These are phyloP conservation scores for Plasmodium reichenowi DNA, from an alignment of 169 alveolate species.

Conservation along the genomic window DNA sequence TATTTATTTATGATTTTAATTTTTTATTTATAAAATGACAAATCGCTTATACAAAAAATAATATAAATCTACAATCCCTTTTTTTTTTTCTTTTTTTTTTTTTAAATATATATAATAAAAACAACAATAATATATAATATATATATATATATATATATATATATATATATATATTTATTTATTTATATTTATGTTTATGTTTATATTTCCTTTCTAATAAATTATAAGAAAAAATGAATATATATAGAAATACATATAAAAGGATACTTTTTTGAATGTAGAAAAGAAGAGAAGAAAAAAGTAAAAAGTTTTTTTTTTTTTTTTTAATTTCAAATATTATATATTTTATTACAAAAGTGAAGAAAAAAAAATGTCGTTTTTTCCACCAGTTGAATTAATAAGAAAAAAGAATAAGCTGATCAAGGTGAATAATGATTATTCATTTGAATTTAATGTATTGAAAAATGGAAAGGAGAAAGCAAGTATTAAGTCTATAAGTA, in stretches of 20 bases:
- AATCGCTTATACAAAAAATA: too few relatives aligned
- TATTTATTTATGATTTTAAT: too few relatives aligned
- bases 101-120: too few relatives aligned
- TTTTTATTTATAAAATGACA: too few relatives aligned
- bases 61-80: too few relatives aligned
- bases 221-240: slow-evolving; percentile 5
- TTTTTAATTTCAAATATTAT: background rate
- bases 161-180: too few relatives aligned
- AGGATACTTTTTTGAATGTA: too few relatives aligned
- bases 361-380: slow-evolving; percentile 36
- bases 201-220: background rate
- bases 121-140: too few relatives aligned
- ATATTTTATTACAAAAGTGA: background rate
- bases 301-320: background rate
- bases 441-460: slow-evolving; percentile 41
- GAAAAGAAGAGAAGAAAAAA: too few relatives aligned
- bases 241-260: background rate
- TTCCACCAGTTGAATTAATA: slow-evolving; percentile 24
- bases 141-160: too few relatives aligned
- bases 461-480: slow-evolving; percentile 21
- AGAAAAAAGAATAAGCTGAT: slow-evolving; percentile 9
- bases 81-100: too few relatives aligned
- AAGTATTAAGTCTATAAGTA: slow-evolving; percentile 42
- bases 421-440: slow-evolving; percentile 7
- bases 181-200: background rate